Conservation (phyloP, 192 early-diverging fungal species). For the Coemansia sp. region DNA sequence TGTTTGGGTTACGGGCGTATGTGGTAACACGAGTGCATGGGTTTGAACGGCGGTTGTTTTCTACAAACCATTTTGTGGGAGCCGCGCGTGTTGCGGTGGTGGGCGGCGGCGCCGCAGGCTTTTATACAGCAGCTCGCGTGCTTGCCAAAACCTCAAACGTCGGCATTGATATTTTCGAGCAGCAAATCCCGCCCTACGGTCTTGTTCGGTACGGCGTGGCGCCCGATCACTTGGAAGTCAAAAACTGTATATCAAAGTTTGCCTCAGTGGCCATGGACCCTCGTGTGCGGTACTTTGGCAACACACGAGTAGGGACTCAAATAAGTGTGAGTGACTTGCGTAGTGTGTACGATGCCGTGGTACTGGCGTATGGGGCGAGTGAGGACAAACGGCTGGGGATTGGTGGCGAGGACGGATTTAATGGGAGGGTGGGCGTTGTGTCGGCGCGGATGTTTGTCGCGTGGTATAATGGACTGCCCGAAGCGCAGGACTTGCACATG, state of each 20-base stretch:
- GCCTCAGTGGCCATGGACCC: conserved; percentile 69
- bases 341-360: conserved; percentile 68
- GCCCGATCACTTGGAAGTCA: conserved; percentile 96
- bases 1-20: not conserved
- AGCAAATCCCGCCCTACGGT: conserved; percentile 82
- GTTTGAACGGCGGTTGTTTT: not conserved
- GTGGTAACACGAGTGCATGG: not conserved
- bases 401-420: conserved; percentile 59
- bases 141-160: conserved; percentile 58
- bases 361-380: conserved; percentile 85
- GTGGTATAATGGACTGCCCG: conserved; percentile 93
- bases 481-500: conserved; percentile 58
- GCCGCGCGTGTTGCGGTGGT: conserved; percentile 64
- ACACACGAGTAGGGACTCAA: conserved; percentile 66
- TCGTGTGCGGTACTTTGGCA: conserved; percentile 79
- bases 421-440: conserved; percentile 55
- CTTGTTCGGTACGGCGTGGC: conserved; percentile 93
- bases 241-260: conserved; percentile 79
- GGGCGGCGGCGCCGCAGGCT: conserved; percentile 84
- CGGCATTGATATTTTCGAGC: conserved; percentile 81
- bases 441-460: conserved; percentile 85
- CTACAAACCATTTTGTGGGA: too few species aligned
- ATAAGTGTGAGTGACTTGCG: conserved; percentile 54
- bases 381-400: conserved; percentile 70
- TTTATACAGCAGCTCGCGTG: conserved; percentile 84